Conservation (phyloP, 768 basidiomycete species). For the Multifurca ochricompacta region DNA sequence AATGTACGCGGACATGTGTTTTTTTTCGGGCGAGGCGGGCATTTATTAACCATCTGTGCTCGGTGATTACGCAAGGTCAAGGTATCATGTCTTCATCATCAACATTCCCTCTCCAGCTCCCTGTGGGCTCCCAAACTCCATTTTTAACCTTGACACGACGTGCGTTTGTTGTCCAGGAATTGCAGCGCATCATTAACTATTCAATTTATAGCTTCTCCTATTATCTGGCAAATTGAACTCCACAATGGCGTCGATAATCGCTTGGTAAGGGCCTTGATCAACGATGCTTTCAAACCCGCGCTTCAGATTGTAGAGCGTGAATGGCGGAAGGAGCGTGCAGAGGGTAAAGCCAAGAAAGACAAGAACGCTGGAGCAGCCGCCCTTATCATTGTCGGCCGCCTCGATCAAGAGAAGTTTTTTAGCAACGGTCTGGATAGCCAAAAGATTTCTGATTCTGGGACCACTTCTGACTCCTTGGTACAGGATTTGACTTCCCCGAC, state of each 20-base stretch:
- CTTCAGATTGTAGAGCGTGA: constrained; percentile 65
- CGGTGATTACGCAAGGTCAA: too few relatives aligned
- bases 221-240: constrained; percentile 71
- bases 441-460: not conserved
- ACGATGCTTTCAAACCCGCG: constrained; percentile 57
- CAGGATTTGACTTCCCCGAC: constrained; percentile 59
- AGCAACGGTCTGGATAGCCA: constrained; percentile 64
- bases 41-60: too few relatives aligned
- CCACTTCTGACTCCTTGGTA: not conserved
- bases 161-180: constrained; percentile 28
- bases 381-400: constrained; percentile 68
- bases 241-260: constrained; percentile 74
- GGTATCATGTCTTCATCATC: constrained; percentile 19
- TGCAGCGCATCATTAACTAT: not conserved
- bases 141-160: constrained; percentile 58
- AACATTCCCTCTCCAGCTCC: constrained; percentile 33
- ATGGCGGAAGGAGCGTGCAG: constrained; percentile 51
- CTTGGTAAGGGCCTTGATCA: constrained; percentile 50
- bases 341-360: constrained; percentile 26
- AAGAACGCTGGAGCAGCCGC: constrained; percentile 55
- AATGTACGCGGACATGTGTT: constrained; percentile 8
- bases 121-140: constrained; percentile 5
- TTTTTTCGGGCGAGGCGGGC: too few relatives aligned
- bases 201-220: constrained; percentile 41
- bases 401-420: constrained; percentile 80